Evolutionary conservation across 179 eudicot genomes (phyloP).

Genomic region (Pouteria campechiana): DNA sequence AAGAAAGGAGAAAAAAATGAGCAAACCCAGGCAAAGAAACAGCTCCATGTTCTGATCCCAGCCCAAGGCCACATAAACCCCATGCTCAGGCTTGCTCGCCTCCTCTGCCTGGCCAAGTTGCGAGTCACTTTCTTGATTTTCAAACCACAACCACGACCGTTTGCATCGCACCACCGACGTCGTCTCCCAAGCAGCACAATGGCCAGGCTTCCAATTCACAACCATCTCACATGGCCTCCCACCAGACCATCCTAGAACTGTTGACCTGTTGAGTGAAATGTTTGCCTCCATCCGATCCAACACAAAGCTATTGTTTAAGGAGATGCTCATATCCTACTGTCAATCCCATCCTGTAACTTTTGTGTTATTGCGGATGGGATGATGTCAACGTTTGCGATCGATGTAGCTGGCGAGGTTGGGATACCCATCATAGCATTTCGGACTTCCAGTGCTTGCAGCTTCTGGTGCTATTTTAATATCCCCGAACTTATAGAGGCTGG

Average conservation of each 20-base stretch:
- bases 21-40: neutral
- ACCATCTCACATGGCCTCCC: conserved; percentile 25
- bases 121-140: too few species aligned
- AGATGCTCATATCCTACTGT: conserved; percentile 8
- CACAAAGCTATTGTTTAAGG: conserved; percentile 12
- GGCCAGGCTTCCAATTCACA: conserved; percentile 20
- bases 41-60: neutral
- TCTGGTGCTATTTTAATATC: conserved; percentile 35
- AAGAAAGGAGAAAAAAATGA: too few species aligned
- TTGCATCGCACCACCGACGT: too few species aligned
- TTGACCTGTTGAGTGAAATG: conserved; percentile 10
- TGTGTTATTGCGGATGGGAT: conserved; percentile 32
- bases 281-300: neutral
- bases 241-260: conserved; percentile 9
- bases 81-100: too few species aligned
- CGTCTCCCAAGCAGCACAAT: conserved; percentile 14
- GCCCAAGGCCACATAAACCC: neutral
- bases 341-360: conserved; percentile 5
- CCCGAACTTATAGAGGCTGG: conserved; percentile 22
- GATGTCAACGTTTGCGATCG: conserved; percentile 12
- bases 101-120: too few species aligned
- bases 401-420: conserved; percentile 23
- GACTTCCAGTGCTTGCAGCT: conserved; percentile 26
- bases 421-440: conserved; percentile 19
- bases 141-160: neutral